Evolutionary conservation across 495 filamentous ascomycete species (phyloP), one percentile per base, ranked within the genome.

Genomic region (Peziza echinospora): DNA sequence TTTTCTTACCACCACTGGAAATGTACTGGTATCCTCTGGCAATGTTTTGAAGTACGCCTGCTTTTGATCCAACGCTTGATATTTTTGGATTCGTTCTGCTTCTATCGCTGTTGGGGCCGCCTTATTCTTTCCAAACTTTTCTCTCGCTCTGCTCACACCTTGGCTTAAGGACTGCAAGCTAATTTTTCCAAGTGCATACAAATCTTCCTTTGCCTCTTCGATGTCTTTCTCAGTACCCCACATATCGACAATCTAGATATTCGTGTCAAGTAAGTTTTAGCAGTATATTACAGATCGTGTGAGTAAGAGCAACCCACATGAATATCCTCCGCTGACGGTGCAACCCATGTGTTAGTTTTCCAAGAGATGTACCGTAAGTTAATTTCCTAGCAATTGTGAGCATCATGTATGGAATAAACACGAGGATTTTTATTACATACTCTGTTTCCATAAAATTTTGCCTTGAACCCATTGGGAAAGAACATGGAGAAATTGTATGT

Each of bases 201-300:
- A 50, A 24, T 59, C 53, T 5, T 45, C 45, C 37, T 45, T 56
- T 2, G 57, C 57, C 9, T 42, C 41, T 8, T 37, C 39, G 21
- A 60, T 44, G 21, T 55, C 49, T 22, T 53, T 43, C 16, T 50
- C 50, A 21, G 30, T 48, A 10, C 57, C 57, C 57, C 57, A 60
- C 47, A 60, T 53, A 11, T 22, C 19, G 0, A 60, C 41, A 19
- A 11, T 21, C 16, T 19, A 43, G 5, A 5, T 8, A 34, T 34
- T n/a, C 26, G n/a, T 34, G 26, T 34, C 26, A 34, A 8, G 26
- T 8, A n/a, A n/a, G 26, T 8, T 34, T n/a, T 8, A 34, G n/a
- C 8, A n/a, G n/a, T 34, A n/a, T 41, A 37, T 44, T 21, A 51
- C 53, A 39, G 44, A n/a, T 19, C 11, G 26, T 41, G 24, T 8